Base-by-base conservation (phyloP, 163 green algal species). In the Prototheca cutis region DNA sequence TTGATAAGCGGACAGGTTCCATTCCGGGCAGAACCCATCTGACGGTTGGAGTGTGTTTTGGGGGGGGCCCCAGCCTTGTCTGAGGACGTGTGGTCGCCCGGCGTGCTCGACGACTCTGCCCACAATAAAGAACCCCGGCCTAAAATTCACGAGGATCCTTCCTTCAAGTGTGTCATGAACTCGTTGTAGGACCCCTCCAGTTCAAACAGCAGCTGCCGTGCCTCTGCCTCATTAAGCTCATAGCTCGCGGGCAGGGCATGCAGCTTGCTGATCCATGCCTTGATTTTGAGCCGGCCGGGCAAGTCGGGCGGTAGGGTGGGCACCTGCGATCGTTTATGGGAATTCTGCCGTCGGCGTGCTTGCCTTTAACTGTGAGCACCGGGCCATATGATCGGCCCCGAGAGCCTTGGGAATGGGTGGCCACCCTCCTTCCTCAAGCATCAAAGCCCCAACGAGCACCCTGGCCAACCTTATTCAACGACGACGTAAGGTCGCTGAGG, bases 171-270 rank as follows among this genome's bases (percentile, higher is more conserved):
- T 6, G 51, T 31, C 61, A 91, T 81, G 72, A 96, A 95, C 21
- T 82, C 84, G 48, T 84, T 93, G 75, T 95, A 95, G 3, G 77
- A 74, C 0, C 68, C 82, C 61, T 96, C 89, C 15, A 98, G 72
- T 48, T 97, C 91, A 56, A 92, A 96, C 49, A 95, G 68, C 39
- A 97, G 67, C 75, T 98, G 90, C 51, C 91, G 71, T 45, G 82
- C 78, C 32, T 98, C 88, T 0, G 81, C 75, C 40, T 91, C 84
- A 1, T 60, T 61, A 27, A 98, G 73, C 65, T 94, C 82, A 15
- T 96, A 83, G 24, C 58, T 83, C 1, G 91, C 90, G 1, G 82
- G 71, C 78, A 95, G 86, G 19, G 63, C 63, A 60, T 95, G 87
- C 36, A 98, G 69, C 55, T 79, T 84, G 32, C 36, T 77, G 57